Evolutionary conservation across 1,284 basidiomycete species (phyloP), one percentile per base, ranked within the genome.

Genomic region (Sanghuangporus weigelae): DNA sequence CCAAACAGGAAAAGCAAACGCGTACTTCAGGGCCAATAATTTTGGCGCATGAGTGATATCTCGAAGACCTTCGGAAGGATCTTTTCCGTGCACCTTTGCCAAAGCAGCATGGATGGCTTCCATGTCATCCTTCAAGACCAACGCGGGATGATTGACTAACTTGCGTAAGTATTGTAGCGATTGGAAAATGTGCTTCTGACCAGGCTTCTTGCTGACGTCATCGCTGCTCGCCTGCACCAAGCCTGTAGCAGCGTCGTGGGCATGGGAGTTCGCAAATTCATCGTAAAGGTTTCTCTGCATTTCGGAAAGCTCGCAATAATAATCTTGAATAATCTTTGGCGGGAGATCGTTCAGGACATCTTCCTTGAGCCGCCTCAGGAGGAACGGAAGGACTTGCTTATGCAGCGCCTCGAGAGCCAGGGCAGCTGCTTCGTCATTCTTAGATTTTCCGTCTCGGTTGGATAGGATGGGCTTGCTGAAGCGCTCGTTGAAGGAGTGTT

Each of bases 271-370:
- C 1, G 92, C 87, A 71, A 95, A 97, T 71, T 96, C 90, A 72
- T 98, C 96, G 73, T 98, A 98, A 16, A 98, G 82, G 70, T 88
- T 81, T 76, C 95, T 94, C 78, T 99, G 96, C 59, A 99, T 76
- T 14, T 95, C 90, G 0, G 96, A 98, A 2, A 99, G 82, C 72
- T 99, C 96, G 80, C 96, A 98, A 72, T 98, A 97, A 75, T 99
- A 98, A 73, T 99, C 97, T 76, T 99, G 97, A 67, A 99, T 99
- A 74, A 99, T 99, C 79, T 99, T 99, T 2, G 97, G 97, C 0
- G 97, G 97, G 1, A 99, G 81, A 73, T 99, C 97, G 69, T 95
- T 80, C 65, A 99, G 80, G 23, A 99, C 97, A 72, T 99, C 96
- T 76, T 99, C 97, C 74, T 99, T 99, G 71, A 99, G 79, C 21